Base-by-base conservation (phyloP, 371 early-diverging fungal genomes). In the Lichtheimia ramosa region DNA sequence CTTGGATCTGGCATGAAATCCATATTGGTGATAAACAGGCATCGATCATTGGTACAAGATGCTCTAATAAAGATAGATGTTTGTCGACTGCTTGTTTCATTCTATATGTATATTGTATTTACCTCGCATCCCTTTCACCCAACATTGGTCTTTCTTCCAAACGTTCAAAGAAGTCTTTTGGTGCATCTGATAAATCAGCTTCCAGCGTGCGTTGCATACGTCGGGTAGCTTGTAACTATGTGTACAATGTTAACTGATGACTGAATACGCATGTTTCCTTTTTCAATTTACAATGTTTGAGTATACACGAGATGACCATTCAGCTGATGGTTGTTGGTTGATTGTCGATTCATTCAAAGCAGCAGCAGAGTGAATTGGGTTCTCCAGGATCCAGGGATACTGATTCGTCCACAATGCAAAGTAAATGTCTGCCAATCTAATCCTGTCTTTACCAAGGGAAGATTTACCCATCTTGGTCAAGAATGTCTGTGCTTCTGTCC, bases 361-460 rank as follows among this genome's bases (percentile, higher is more conserved):
- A 50, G 12, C 23, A 28, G 34, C 34, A 34, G 34, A 34, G 34
- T 34, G 34, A 8, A 59, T 46, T 3, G 82, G 80, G 50, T 83
- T 83, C 46, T 74, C 71, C 8, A 87, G 63, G 34, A 84, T 69
- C 70, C 83, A 87, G 7, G 88, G 88, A 54, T 84, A 87, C 49
- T 86, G 86, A 53, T 87, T 87, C 28, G 79, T 83, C 86, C 86
- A 87, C 21, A 87, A 72, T 16, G 84, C 71, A 62, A 87, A 87
- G 62, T 84, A 87, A 60, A 77, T 74, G 41, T 87, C 88, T 23
- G 82, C 79, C 54, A 79, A 65, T 23, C 74, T 69, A 16, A 84
- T 63, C 21, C 77, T 70, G 14, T 83, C 81, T 61, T 82, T 84
- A 1, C 62, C 69, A 10, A 86, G 52, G 0, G 79, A 75, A 4